Evolutionary conservation across 1,139 yeast species (phyloP), one percentile per base, ranked within the genome.

Genomic region (Diutina scorzettiae): DNA sequence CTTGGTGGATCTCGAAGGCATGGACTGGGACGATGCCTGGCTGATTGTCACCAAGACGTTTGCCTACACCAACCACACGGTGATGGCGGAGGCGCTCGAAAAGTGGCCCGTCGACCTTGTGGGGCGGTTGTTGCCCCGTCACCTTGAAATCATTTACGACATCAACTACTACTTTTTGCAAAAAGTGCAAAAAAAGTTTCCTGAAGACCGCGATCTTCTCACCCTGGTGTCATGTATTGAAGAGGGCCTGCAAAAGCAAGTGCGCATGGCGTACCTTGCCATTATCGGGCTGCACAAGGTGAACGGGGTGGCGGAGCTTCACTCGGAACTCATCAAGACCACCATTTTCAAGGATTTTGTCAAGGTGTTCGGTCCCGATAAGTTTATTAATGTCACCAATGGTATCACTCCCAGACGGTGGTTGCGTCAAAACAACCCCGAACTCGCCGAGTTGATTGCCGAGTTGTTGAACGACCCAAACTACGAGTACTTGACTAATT

Each of bases 321-420:
- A 87, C 64, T 85, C 95, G 27, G 95, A 87, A 58, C 73, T 87
- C 58, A 84, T 87, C 57, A 81, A 76, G 58, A 83, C 94, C 33
- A 86, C 96, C 5, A 84, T 87, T 53, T 87, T 87, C 66, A 81
- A 81, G 59, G 96, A 87, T 62, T 87, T 87, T 58, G 96, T 87
- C 47, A 72, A 71, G 48, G 73, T 87, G 39, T 86, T 76, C 52
- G 96, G 96, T 37, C 57, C 71, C 28, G 85, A 83, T 49, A 84
- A 83, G 62, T 87, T 87, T 60, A 83, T 85, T 46, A 87, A 87
- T 55, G 96, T 87, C 46, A 87, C 97, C 43, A 89, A 89, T 60
- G 96, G 96, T 64, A 78, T 87, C 55, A 89, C 96, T 4, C 96
- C 96, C 52, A 78, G 97, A 69, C 80, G 96, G 65, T 87, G 97